Conservation (phyloP, 2,329 filamentous ascomycete genomes). For the Clarireedia monteithiana region DNA sequence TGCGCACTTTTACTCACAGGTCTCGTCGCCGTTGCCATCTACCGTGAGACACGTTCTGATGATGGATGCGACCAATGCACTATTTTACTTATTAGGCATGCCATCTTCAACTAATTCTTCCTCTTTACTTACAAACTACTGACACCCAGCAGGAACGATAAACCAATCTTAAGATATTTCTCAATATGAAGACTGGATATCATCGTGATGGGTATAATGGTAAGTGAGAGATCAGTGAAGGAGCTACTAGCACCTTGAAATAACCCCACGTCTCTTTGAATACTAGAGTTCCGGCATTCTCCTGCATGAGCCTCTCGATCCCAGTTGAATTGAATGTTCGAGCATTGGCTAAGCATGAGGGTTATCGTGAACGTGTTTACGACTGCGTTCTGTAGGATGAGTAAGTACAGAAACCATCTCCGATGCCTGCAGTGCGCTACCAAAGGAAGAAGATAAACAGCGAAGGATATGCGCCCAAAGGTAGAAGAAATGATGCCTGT, state of each 20-base stretch:
- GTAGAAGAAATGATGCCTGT: constrained; percentile 2
- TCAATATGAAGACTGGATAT: background rate
- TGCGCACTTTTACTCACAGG: background rate
- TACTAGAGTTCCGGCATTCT: background rate
- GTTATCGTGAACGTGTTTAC: background rate
- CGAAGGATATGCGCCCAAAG: constrained; percentile 1
- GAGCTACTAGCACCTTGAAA: constrained; percentile 2
- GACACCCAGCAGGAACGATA: constrained; percentile 1
- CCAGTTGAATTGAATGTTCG: background rate
- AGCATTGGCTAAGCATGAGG: background rate
- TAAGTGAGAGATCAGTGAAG: constrained; percentile 1
- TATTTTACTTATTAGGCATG: background rate
- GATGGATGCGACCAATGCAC: constrained; percentile 1
- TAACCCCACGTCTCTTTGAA: background rate
- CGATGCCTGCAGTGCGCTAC: background rate
- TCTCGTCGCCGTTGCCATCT: background rate
- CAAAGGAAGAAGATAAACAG: background rate
- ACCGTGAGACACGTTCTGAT: constrained; percentile 6
- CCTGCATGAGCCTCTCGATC: background rate
- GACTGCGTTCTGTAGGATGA: background rate
- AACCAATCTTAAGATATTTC: background rate
- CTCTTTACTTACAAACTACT: constrained; percentile 1
- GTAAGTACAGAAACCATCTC: constrained; percentile 1
- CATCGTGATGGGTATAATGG: background rate
- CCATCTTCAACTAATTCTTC: background rate